phyloP scores from a whole-genome alignment of 2,329 filamentous ascomycete genomes.

The Trichoderma lentiforme region DNA sequence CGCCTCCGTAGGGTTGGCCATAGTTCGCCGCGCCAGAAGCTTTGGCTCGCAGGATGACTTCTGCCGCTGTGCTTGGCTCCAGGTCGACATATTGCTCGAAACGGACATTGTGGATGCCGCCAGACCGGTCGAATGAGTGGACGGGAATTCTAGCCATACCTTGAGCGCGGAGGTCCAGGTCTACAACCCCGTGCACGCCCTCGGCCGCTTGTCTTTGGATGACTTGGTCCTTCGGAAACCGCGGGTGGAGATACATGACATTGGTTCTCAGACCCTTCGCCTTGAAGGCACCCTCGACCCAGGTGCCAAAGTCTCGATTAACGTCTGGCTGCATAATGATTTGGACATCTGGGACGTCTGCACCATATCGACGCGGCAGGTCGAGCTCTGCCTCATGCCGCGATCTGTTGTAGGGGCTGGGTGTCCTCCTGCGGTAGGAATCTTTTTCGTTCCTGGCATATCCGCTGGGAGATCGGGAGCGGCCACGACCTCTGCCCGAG shows the following conservation, averaged over 20 bases:
- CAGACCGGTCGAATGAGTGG: constrained; percentile 79
- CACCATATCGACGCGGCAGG: constrained; percentile 68
- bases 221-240: constrained; percentile 73
- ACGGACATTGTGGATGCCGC: constrained; percentile 69
- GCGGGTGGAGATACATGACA: constrained; percentile 74
- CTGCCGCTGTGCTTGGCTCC: constrained; percentile 72
- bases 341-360: constrained; percentile 84
- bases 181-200: constrained; percentile 80
- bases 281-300: constrained; percentile 75
- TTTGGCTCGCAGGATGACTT: constrained; percentile 74
- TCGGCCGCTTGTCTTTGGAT: constrained; percentile 82
- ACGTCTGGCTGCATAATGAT: constrained; percentile 78
- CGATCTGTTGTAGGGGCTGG: constrained; percentile 57
- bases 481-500: constrained; percentile 48
- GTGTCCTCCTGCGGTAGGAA: constrained; percentile 65
- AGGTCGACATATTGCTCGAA: constrained; percentile 87
- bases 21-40: constrained; percentile 34
- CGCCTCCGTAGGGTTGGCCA: constrained; percentile 30
- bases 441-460: constrained; percentile 44
- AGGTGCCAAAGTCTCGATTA: constrained; percentile 74
- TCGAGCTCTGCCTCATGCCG: constrained; percentile 58
- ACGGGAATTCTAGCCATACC: constrained; percentile 70
- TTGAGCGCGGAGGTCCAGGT: constrained; percentile 69
- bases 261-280: constrained; percentile 70
- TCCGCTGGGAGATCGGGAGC: constrained; percentile 63